Conservation (phyloP, 371 early-diverging fungal species). For the Haplosporangium sp. region DNA sequence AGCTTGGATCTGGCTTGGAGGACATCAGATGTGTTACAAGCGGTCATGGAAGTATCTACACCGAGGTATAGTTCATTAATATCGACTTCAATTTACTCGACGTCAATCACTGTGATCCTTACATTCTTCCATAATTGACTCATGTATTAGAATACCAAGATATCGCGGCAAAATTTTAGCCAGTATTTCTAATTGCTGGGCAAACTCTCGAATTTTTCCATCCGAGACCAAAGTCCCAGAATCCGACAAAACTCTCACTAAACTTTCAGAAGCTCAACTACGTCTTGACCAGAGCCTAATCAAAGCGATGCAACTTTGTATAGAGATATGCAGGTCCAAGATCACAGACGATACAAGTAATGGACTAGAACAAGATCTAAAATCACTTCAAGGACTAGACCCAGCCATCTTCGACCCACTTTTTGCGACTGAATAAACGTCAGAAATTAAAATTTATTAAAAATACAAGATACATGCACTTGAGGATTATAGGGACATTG, state of each 20-base stretch:
- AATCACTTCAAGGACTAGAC: slow-evolving; percentile 24
- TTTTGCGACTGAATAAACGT: slow-evolving; percentile 9
- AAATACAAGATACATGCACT: not conserved
- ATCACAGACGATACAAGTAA: slow-evolving; percentile 6
- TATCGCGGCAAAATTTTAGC: slow-evolving; percentile 43
- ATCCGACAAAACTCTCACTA: not conserved
- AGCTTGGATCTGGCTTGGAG: slow-evolving; percentile 32
- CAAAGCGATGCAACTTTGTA: slow-evolving; percentile 19
- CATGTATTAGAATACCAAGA: slow-evolving; percentile 19
- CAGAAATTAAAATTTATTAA: no score
- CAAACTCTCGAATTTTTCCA: slow-evolving; percentile 40
- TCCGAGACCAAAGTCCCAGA: not conserved
- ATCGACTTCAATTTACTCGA: no score
- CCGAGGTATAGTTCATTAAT: slow-evolving; percentile 22
- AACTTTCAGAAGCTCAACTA: slow-evolving; percentile 7
- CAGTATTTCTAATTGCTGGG: slow-evolving; percentile 43
- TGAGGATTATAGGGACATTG: slow-evolving; percentile 21
- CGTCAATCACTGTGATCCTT: no score
- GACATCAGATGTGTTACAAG: slow-evolving; percentile 18
- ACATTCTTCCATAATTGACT: no score
- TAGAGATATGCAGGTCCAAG: slow-evolving; percentile 24
- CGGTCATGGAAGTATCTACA: slow-evolving; percentile 27
- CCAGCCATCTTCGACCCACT: slow-evolving; percentile 32
- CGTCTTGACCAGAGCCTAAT: slow-evolving; percentile 29
- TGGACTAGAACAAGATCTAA: slow-evolving; percentile 31